Evolutionary conservation across 306 rosid genomes (phyloP).

Genomic region (Morella rubra): DNA sequence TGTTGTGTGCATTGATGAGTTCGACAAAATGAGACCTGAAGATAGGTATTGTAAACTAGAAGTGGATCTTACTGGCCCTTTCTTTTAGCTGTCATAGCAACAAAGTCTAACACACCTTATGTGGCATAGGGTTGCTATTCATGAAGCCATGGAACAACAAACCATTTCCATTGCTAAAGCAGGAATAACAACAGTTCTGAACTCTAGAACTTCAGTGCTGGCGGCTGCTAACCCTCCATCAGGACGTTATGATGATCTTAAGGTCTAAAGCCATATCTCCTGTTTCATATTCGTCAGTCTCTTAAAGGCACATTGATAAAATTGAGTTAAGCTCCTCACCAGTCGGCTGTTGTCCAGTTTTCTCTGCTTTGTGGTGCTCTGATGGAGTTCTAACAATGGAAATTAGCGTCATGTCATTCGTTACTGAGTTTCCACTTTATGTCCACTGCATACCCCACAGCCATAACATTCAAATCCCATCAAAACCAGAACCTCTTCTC

Average conservation of each 20-base stretch:
- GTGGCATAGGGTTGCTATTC: slow-evolving; percentile 84
- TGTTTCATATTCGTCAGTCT: slow-evolving; percentile 9
- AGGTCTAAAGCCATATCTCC: slow-evolving; percentile 45
- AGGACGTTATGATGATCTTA: slow-evolving; percentile 98
- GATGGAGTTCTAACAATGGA: background rate
- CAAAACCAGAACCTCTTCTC: background rate
- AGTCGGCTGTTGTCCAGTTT: background rate
- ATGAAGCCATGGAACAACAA: slow-evolving; percentile 99
- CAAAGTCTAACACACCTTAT: slow-evolving; percentile 15
- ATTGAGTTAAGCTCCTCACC: background rate
- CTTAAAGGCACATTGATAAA: background rate
- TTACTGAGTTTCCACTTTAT: background rate
- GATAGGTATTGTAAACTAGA: slow-evolving; percentile 63
- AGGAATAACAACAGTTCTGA: slow-evolving; percentile 97
- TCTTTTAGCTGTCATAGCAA: background rate
- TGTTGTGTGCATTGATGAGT: slow-evolving; percentile 97
- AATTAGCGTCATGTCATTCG: background rate
- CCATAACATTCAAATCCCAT: background rate
- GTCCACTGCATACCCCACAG: background rate
- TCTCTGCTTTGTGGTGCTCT: background rate
- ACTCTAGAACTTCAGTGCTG: slow-evolving; percentile 96
- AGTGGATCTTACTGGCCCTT: slow-evolving; percentile 19
- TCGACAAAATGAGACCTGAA: slow-evolving; percentile 99
- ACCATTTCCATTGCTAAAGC: slow-evolving; percentile 99
- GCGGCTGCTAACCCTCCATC: slow-evolving; percentile 99